Evolutionary conservation across 768 basidiomycete species (phyloP).

Genomic region (Leccinum variicolor): DNA sequence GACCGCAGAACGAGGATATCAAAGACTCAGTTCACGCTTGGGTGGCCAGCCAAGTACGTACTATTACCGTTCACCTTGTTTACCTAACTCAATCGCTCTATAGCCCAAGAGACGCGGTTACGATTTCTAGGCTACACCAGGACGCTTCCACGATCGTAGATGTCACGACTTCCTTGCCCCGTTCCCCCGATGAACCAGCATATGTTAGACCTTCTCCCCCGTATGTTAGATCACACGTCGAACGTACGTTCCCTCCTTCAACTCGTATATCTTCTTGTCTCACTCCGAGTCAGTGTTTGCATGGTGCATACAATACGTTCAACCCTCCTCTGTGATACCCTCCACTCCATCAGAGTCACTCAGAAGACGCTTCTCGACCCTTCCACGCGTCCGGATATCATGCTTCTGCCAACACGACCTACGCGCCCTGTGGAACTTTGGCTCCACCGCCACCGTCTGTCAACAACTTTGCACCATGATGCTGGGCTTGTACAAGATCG

Average conservation of each 20-base stretch:
- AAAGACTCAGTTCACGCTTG: constrained; percentile 88
- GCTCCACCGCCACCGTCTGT: constrained; percentile 56
- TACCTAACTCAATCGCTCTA: neutral
- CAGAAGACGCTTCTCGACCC: constrained; percentile 24
- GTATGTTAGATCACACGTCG: constrained; percentile 84
- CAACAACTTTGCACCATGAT: constrained; percentile 88
- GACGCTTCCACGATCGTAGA: constrained; percentile 83
- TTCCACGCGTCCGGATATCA: constrained; percentile 65
- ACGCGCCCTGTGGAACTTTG: constrained; percentile 80
- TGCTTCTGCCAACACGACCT: constrained; percentile 97
- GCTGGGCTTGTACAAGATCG: constrained; percentile 77
- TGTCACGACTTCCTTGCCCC: constrained; percentile 90
- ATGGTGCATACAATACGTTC: constrained; percentile 85
- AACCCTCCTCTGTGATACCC: constrained; percentile 34
- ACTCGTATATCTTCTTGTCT: neutral
- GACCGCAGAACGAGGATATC: constrained; percentile 82
- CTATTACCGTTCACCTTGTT: constrained; percentile 28
- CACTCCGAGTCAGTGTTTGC: constrained; percentile 62
- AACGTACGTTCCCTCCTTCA: constrained; percentile 44
- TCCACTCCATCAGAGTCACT: constrained; percentile 36
- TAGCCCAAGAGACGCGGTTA: constrained; percentile 92
- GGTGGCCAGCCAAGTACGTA: constrained; percentile 97
- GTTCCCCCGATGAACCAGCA: constrained; percentile 85
- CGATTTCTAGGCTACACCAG: constrained; percentile 82
- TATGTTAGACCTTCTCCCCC: constrained; percentile 91